phyloP scores from a whole-genome alignment of 768 basidiomycete genomes.

The Nidula microcarpa region DNA sequence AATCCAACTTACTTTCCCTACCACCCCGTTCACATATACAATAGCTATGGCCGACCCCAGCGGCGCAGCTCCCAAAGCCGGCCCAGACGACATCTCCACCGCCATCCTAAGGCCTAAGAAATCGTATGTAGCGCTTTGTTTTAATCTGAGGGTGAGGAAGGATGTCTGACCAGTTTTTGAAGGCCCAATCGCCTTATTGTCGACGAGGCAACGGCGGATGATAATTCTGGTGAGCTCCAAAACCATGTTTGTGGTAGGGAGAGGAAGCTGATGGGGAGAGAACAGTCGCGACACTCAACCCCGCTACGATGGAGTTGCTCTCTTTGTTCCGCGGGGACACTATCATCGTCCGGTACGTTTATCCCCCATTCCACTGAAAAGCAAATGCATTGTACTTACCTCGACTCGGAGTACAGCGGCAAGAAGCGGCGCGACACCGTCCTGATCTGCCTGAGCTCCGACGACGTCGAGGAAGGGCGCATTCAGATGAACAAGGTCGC shows the following conservation, averaged over 20 bases:
- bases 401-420: slow-evolving; percentile 47
- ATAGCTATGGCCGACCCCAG: slow-evolving; percentile 72
- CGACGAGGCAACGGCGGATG: slow-evolving; percentile 90
- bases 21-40: slow-evolving; percentile 12
- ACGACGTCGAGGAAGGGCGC: slow-evolving; percentile 96
- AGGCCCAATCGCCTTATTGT: slow-evolving; percentile 98
- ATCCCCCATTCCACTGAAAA: background rate
- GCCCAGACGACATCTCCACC: slow-evolving; percentile 86
- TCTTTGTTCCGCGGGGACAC: slow-evolving; percentile 97
- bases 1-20: slow-evolving; percentile 14
- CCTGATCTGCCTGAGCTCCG: slow-evolving; percentile 91
- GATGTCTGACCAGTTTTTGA: slow-evolving; percentile 13
- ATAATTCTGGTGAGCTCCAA: slow-evolving; percentile 75
- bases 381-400: background rate
- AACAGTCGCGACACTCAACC: slow-evolving; percentile 89
- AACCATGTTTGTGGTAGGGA: background rate
- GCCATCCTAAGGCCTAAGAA: slow-evolving; percentile 97
- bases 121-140: slow-evolving; percentile 60
- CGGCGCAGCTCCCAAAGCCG: slow-evolving; percentile 80
- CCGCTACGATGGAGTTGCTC: slow-evolving; percentile 93
- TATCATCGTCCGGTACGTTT: slow-evolving; percentile 81
- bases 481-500: slow-evolving; percentile 99
- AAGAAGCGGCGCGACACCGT: slow-evolving; percentile 99
- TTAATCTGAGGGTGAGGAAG: background rate
- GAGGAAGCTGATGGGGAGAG: slow-evolving; percentile 7